Evolutionary conservation across 257 asterid species (phyloP).

Genomic region (Marsdenia floribunda): DNA sequence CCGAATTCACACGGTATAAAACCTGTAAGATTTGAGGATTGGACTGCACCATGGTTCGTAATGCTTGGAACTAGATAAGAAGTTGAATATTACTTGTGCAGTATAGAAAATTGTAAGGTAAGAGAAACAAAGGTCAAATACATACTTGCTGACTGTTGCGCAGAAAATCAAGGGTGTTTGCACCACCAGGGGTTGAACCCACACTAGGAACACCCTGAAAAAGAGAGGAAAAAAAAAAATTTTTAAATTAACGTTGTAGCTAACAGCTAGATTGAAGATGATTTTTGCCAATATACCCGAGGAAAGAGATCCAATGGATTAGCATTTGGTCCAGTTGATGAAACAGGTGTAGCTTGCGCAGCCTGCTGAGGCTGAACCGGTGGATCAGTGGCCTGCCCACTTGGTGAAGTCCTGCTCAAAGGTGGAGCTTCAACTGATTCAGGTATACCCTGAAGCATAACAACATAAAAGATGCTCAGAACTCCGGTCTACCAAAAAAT

Average conservation of each 20-base stretch:
- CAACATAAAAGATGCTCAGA: background rate
- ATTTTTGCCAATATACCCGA: constrained; percentile 39
- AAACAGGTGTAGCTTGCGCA: constrained; percentile 45
- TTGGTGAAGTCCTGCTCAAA: constrained; percentile 29
- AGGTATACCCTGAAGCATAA: constrained; percentile 58
- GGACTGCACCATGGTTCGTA: constrained; percentile 83
- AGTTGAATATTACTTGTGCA: background rate
- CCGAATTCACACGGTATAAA: background rate
- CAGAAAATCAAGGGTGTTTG: constrained; percentile 61
- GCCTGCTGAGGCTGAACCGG: constrained; percentile 50
- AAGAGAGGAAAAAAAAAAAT: background rate
- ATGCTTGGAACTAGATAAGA: constrained; percentile 63
- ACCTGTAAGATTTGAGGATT: constrained; percentile 70
- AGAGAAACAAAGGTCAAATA: background rate
- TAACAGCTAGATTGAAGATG: background rate
- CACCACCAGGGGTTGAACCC: constrained; percentile 57
- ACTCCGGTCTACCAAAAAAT: background rate
- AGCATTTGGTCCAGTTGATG: constrained; percentile 69
- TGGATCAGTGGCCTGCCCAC: constrained; percentile 33
- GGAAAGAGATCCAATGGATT: constrained; percentile 78
- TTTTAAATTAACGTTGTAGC: background rate
- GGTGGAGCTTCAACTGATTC: constrained; percentile 60
- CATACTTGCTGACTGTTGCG: constrained; percentile 75
- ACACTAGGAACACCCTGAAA: constrained; percentile 56
- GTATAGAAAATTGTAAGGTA: too few species aligned